phyloP scores from a whole-genome alignment of 169 alveolate species.

The Babesia bovis region DNA sequence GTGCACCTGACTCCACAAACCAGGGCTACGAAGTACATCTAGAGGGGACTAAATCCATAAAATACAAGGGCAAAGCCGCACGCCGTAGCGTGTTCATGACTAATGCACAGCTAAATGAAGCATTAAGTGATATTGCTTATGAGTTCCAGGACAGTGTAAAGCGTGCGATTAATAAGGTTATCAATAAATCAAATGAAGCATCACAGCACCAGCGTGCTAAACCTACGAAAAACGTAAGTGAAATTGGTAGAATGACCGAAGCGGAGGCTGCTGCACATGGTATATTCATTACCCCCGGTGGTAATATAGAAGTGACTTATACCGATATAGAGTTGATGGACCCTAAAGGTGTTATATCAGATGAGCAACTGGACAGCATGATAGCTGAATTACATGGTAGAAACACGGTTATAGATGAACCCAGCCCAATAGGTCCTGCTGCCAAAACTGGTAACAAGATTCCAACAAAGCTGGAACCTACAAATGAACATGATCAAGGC shows the following conservation, averaged over 20 bases:
- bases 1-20: not conserved
- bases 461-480: not conserved
- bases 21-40: constrained; percentile 39
- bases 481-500: not conserved
- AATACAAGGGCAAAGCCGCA: constrained; percentile 50
- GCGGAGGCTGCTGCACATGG: constrained; percentile 62
- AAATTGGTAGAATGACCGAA: constrained; percentile 44
- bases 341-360: constrained; percentile 21
- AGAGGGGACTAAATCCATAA: constrained; percentile 39
- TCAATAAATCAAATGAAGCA: not conserved
- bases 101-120: constrained; percentile 29
- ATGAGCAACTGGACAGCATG: constrained; percentile 10
- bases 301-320: constrained; percentile 42
- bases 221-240: not conserved
- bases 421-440: not conserved
- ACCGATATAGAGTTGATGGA: constrained; percentile 51
- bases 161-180: constrained; percentile 30
- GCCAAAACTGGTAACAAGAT: not conserved
- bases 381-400: constrained; percentile 17
- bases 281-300: constrained; percentile 46
- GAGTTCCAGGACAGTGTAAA: constrained; percentile 60
- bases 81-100: constrained; percentile 57
- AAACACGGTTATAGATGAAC: not conserved
- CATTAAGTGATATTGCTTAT: constrained; percentile 38
- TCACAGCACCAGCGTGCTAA: not conserved